Conservation (phyloP, 78 protist genomes). For the Cavenderia fasciculata region DNA sequence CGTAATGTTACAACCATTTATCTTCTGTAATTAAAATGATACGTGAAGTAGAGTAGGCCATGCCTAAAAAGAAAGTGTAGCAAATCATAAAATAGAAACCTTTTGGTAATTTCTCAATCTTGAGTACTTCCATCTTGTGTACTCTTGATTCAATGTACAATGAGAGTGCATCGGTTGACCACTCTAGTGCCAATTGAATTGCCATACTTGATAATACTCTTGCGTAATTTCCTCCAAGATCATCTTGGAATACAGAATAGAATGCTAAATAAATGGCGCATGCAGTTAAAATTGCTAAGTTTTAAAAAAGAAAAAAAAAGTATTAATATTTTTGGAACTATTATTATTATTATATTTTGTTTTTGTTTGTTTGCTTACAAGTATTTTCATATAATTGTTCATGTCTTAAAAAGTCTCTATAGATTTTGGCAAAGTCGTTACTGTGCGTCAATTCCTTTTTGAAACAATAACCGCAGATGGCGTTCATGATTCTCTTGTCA, state of each 20-base stretch:
- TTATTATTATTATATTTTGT: neutral
- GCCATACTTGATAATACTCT: constrained; percentile 55
- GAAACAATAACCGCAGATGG: constrained; percentile 69
- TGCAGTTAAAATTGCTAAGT: constrained; percentile 35
- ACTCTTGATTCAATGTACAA: constrained; percentile 58
- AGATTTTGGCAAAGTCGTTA: constrained; percentile 39
- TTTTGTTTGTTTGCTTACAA: neutral
- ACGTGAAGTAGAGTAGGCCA: constrained; percentile 56
- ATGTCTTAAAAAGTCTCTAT: constrained; percentile 58
- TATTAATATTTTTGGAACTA: neutral
- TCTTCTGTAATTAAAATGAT: constrained; percentile 24
- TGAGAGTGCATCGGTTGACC: constrained; percentile 41
- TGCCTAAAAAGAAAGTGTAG: constrained; percentile 59
- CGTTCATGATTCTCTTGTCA: constrained; percentile 68
- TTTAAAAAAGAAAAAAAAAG: neutral
- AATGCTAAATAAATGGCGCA: constrained; percentile 31
- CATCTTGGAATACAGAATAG: constrained; percentile 26
- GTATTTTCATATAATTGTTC: constrained; percentile 63
- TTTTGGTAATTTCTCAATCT: constrained; percentile 15
- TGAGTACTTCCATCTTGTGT: constrained; percentile 24
- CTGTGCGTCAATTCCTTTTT: constrained; percentile 19
- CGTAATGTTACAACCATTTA: too few species aligned
- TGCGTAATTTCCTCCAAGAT: neutral
- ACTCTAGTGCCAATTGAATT: constrained; percentile 48
- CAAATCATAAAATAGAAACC: constrained; percentile 49